phyloP scores from a whole-genome alignment of 805 yeast genomes.

The Kodamaea kaohsiungensis region DNA sequence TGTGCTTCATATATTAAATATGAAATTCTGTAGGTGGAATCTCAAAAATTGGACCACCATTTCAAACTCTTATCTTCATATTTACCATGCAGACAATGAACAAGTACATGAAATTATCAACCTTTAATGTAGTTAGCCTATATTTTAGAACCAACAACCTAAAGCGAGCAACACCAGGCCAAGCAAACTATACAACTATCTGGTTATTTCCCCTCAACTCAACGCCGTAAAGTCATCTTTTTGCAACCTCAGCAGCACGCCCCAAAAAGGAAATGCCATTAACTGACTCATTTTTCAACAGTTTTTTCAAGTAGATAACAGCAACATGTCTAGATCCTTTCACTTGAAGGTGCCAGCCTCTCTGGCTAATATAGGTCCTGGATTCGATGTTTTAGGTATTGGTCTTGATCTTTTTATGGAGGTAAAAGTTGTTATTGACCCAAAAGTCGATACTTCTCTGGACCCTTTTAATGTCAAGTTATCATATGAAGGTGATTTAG shows the following conservation, averaged over 20 bases:
- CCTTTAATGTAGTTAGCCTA: too few relatives aligned
- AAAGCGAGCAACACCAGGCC: too few relatives aligned
- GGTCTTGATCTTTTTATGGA: conserved; percentile 78
- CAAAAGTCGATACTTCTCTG: conserved; percentile 42
- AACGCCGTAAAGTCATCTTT: not conserved
- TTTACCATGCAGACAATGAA: too few relatives aligned
- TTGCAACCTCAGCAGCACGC: not conserved
- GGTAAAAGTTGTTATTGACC: conserved; percentile 66
- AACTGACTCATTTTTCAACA: conserved; percentile 1
- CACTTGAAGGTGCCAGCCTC: conserved; percentile 87
- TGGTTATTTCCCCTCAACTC: too few relatives aligned
- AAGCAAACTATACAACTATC: too few relatives aligned
- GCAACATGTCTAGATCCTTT: conserved; percentile 30
- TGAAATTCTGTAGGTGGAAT: too few relatives aligned
- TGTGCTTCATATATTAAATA: too few relatives aligned
- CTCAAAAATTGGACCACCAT: too few relatives aligned
- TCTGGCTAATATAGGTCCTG: conserved; percentile 98
- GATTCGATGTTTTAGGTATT: conserved; percentile 94
- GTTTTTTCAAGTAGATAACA: not conserved
- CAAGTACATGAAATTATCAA: too few relatives aligned
- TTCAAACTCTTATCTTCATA: too few relatives aligned
- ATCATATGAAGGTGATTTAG: conserved; percentile 78
- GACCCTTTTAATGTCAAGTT: conserved; percentile 73
- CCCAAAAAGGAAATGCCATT: not conserved
- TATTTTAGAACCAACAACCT: too few relatives aligned